A percentile compares a stretch with the other conserved stretches of the same genome.
Conservation (phyloP, 257 asterid genomes). For the Craterostigma plantagineum region DNA sequence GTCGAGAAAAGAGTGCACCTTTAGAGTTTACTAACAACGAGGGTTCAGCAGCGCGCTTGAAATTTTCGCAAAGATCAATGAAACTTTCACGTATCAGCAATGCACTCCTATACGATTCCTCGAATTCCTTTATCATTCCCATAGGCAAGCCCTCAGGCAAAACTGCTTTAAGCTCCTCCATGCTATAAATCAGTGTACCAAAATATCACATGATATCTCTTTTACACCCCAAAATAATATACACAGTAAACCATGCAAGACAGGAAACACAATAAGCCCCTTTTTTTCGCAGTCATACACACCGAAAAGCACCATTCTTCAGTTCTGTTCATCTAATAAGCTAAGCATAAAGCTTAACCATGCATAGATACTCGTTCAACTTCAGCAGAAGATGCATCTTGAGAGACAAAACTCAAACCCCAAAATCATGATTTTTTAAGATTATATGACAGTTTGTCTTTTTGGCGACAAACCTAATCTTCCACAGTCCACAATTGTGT, state of each 20-base stretch:
- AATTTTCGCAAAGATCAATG: conserved; percentile 82
- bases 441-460: no score
- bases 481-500: no score
- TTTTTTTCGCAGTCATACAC: no score
- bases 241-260: background rate
- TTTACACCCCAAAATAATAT: background rate
- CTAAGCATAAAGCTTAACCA: no score
- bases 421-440: no score
- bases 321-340: no score
- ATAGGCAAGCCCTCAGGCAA: conserved; percentile 84
- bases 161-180: conserved; percentile 40
- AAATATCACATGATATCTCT: background rate
- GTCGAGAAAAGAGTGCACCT: conserved; percentile 22
- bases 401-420: no score
- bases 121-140: conserved; percentile 89
- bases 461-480: no score
- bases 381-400: no score
- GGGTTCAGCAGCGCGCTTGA: conserved; percentile 64
- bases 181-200: conserved; percentile 26
- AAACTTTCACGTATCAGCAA: conserved; percentile 69
- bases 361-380: no score
- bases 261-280: no score
- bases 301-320: no score
- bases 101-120: conserved; percentile 70
- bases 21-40: conserved; percentile 23